Evolutionary conservation across 73 alveolate species (phyloP).

Genomic region (Paramecium tetraurelia): DNA sequence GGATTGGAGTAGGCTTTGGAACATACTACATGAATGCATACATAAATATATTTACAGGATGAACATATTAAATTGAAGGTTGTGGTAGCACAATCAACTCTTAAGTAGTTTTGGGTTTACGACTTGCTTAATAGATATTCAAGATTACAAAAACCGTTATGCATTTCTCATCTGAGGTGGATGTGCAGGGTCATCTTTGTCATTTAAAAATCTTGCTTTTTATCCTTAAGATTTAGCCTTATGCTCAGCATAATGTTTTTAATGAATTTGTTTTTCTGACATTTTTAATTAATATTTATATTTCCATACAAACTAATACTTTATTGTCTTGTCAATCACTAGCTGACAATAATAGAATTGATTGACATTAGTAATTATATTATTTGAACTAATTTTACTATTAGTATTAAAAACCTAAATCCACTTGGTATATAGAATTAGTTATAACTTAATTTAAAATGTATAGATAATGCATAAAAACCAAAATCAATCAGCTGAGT

Average conservation of each 20-base stretch:
- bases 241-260: not conserved
- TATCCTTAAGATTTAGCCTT: not conserved
- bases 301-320: too few relatives aligned
- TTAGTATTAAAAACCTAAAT: too few relatives aligned
- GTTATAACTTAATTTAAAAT: not conserved
- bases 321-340: too few relatives aligned
- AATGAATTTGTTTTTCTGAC: not conserved
- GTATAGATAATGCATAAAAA: not conserved
- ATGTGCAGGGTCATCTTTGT: not conserved
- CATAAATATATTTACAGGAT: not conserved
- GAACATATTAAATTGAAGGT: not conserved
- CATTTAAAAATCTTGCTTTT: not conserved
- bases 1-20: not conserved
- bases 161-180: slow-evolving; percentile 15
- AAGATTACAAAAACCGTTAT: slow-evolving; percentile 6
- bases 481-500: not conserved
- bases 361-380: too few relatives aligned
- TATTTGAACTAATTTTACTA: too few relatives aligned
- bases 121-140: not conserved
- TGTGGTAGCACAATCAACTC: not conserved
- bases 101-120: not conserved
- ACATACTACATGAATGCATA: not conserved
- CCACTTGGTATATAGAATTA: not conserved
- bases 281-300: not conserved
- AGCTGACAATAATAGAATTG: too few relatives aligned